Evolutionary conservation across 192 early-diverging fungal species (phyloP), one percentile per base, ranked within the genome.

Genomic region (Linderina pennispora): DNA sequence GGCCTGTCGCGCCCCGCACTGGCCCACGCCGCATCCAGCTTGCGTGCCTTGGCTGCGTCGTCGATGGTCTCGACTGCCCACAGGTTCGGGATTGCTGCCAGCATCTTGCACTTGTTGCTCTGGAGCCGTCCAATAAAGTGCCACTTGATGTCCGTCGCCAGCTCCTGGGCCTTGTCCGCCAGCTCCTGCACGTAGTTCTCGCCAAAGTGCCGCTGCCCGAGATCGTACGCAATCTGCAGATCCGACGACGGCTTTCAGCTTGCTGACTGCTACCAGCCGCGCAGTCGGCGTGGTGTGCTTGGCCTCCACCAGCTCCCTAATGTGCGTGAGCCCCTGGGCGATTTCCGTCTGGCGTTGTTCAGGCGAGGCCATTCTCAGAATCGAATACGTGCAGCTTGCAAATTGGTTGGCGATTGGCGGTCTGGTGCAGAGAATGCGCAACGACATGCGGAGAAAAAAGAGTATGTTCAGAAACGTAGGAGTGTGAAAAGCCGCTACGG

Each of bases 161-260:
- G 69, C 72, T 76, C 50, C 13, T 71, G 58, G 22, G 83, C 86
- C 64, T 98, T 98, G 14, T 92, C 90, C 23, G 87, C 82, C 2
- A 98, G 77, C 55, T 98, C 96, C 66, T 98, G 96, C 8, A 95
- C 83, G 47, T 90, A 90, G 62, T 98, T 98, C 42, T 98, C 96
- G 50, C 96, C 96, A 74, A 97, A 98, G 48, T 98, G 91, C 16
- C 86, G 77, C 31, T 98, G 96, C 0, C 90, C 89, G n/a, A 54
- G 40, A 23, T 83, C 76, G 55, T 97, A 92, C 3, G 86, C 87
- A 0, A 72, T 76, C 50, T 75, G 33, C 23, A 98, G 77, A 65
- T 91, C 92, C 4, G 78, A 78, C 13, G 70, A 75, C 13, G 94
- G 90, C 68, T 96, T 97, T 28, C 82, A 84, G 22, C 63, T 99